Percentiles rank a stretch among this genome's conserved stretches.
Conservation (phyloP, 2,329 filamentous ascomycete species). For the Simplicillium sp. region DNA sequence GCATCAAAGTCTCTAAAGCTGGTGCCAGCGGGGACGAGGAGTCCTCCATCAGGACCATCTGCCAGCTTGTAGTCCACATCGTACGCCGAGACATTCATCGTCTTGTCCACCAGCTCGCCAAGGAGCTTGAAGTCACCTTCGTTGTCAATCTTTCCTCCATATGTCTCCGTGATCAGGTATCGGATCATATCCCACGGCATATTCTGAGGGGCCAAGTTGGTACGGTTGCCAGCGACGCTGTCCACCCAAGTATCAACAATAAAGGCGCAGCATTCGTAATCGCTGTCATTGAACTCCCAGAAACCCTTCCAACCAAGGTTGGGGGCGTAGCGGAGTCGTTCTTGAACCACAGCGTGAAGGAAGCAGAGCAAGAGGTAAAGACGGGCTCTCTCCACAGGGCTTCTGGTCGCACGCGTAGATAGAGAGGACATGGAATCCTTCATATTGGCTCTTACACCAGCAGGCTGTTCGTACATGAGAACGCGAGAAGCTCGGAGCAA, state of each 20-base stretch:
- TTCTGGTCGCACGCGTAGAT: conserved; percentile 64
- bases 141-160: conserved; percentile 95
- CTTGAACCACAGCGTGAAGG: conserved; percentile 91
- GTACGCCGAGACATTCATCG: conserved; percentile 82
- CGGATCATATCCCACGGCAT: conserved; percentile 96
- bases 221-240: conserved; percentile 68
- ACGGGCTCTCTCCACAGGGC: conserved; percentile 82
- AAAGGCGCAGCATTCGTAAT: conserved; percentile 95
- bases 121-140: conserved; percentile 73
- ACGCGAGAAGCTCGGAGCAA: conserved; percentile 86
- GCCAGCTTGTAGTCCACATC: conserved; percentile 89
- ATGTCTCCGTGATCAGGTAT: conserved; percentile 84
- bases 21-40: conserved; percentile 73
- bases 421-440: conserved; percentile 88
- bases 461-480: conserved; percentile 96
- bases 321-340: conserved; percentile 87
- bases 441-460: conserved; percentile 95
- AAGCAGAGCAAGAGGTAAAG: conserved; percentile 89
- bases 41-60: conserved; percentile 50
- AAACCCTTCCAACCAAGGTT: conserved; percentile 95
- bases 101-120: conserved; percentile 59
- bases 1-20: conserved; percentile 75
- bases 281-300: conserved; percentile 99
- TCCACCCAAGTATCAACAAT: conserved; percentile 96
- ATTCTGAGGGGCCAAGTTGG: conserved; percentile 86